Percentiles rank a stretch among this genome's conserved stretches.
These are phyloP conservation scores for Fusarium sp. DNA, from an alignment of 2,329 filamentous ascomycete species.

Conservation along the genomic window DNA sequence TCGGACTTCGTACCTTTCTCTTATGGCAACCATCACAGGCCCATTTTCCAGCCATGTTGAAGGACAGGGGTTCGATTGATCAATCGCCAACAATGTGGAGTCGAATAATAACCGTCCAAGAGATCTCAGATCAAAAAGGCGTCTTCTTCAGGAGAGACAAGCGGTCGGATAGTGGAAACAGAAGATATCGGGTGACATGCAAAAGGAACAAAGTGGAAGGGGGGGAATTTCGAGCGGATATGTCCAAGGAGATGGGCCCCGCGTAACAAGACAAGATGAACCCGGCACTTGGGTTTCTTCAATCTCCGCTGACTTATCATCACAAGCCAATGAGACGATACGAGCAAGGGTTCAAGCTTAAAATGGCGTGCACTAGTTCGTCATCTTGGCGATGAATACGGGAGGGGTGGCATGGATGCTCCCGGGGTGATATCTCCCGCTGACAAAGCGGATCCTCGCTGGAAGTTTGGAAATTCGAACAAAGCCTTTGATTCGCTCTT, in stretches of 20 bases:
- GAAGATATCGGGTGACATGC: not conserved
- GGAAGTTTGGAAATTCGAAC: not conserved
- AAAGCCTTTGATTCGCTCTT: not conserved
- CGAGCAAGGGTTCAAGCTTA: not conserved
- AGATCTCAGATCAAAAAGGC: not conserved
- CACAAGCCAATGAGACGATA: accelerated
- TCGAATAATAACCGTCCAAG: not conserved
- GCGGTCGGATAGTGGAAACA: not conserved
- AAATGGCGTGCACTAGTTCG: not conserved
- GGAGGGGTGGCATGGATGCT: not conserved
- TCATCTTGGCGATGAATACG: not conserved
- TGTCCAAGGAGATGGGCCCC: not conserved
- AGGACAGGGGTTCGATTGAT: not conserved
- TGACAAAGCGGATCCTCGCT: not conserved
- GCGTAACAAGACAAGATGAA: not conserved
- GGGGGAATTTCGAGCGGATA: not conserved
- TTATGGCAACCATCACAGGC: not conserved
- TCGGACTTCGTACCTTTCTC: not conserved
- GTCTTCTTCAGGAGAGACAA: not conserved
- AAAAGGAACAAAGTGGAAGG: not conserved
- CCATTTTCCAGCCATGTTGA: not conserved
- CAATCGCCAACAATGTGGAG: not conserved
- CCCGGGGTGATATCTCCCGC: not conserved
- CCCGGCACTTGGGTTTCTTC: not conserved
- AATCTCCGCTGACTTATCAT: not conserved